Evolutionary conservation across 306 rosid species (phyloP), one percentile per base, ranked within the genome.

Genomic region (Fagus sylvatica): DNA sequence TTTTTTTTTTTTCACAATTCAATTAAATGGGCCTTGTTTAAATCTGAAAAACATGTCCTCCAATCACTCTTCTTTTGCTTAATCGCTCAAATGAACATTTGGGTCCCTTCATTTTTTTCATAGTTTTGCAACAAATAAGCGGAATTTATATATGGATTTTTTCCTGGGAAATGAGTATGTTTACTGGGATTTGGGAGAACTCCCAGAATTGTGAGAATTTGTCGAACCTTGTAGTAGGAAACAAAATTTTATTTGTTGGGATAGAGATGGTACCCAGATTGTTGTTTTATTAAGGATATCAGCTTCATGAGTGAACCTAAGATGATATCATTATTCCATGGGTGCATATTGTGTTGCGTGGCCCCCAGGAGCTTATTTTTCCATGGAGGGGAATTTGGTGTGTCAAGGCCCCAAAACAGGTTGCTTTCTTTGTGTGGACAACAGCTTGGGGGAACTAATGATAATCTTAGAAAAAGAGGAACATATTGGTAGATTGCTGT

Each of bases 261-360:
- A 46, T 81, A 96, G 99, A 93, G 78, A 91, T 96, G 99, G 99
- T 98, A 96, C 79, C 99, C 98, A 34, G 99, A 96, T 93, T 98
- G 99, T 71, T 46, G 51, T 46, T 46, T 46, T 46, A 1, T 46
- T 46, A 4, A 46, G 11, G 51, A 46, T 46, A 10, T 46, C 15
- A 10, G 15, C 51, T 46, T 46, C 51, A 46, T 46, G 11, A 1
- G 51, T 46, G 51, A 46, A 46, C 51, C 51, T 10, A 46, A 46
- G 51, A 46, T 46, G 28, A 22, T 22, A 22, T 22, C 28, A 22
- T 22, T 22, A 22, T 22, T 22, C 28, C 28, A 22, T 22, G 28
- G 28, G 28, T 22, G 28, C 28, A 22, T 22, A 22, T 22, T 22
- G 28, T 22, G 28, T 22, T 22, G 28, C 28, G 28, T 22, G 28